phyloP scores from a whole-genome alignment of 305 asterid species.

The Plantago rigida region DNA sequence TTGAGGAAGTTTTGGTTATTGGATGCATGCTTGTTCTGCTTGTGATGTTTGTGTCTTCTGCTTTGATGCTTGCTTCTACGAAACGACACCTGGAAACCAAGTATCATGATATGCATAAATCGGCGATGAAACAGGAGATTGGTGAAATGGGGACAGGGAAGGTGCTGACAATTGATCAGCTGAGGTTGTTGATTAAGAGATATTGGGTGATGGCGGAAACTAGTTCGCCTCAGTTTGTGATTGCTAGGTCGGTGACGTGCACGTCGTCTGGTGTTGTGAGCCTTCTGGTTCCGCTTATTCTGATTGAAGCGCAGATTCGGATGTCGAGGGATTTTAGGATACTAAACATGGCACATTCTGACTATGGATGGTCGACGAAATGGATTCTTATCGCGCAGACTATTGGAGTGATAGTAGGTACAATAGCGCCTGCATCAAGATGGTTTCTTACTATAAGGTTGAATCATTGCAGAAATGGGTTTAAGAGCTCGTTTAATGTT shows the following conservation, averaged over 20 bases:
- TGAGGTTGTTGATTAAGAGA: conserved; percentile 28
- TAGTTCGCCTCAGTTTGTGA: conserved; percentile 40
- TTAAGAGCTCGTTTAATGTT: neutral
- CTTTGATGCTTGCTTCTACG: conserved; percentile 31
- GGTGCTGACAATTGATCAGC: conserved; percentile 17
- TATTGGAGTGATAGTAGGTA: conserved; percentile 18
- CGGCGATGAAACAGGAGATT: conserved; percentile 27
- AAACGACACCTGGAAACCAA: conserved; percentile 29
- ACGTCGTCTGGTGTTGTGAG: conserved; percentile 25
- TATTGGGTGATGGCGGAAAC: conserved; percentile 51
- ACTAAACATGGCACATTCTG: neutral
- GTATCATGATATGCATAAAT: conserved; percentile 30
- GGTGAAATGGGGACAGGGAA: conserved; percentile 9
- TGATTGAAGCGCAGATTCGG: conserved; percentile 25
- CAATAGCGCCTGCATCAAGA: conserved; percentile 22
- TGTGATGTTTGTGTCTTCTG: conserved; percentile 22
- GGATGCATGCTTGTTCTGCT: conserved; percentile 28
- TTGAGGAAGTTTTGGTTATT: conserved; percentile 23
- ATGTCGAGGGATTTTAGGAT: conserved; percentile 8
- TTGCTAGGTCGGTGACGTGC: conserved; percentile 36
- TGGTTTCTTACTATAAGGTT: conserved; percentile 12
- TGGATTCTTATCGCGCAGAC: conserved; percentile 21
- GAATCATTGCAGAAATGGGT: neutral
- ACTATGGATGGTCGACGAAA: conserved; percentile 16
- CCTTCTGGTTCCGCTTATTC: neutral